Evolutionary conservation across 306 rosid species (phyloP), one percentile per base, ranked within the genome.

Genomic region (Glycyrrhiza uralensis): DNA sequence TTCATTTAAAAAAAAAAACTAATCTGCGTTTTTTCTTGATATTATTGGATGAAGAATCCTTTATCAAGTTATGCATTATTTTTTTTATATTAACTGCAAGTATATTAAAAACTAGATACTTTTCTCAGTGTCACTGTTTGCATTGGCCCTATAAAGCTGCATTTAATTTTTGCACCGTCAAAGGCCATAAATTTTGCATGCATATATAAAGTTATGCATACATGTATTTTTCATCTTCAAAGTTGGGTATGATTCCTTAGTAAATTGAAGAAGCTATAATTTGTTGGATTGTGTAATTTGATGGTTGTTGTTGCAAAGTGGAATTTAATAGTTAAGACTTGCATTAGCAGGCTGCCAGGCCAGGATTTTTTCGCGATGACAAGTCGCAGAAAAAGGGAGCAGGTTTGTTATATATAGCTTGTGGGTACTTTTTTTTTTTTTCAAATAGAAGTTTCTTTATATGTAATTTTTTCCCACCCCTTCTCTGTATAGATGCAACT

Each of bases 361-460:
- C 97, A 8, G 96, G 91, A 51, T 91, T 87, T 75, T 89, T 85
- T 66, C 88, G 81, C 0, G 96, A 91, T 55, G 99, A 95, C 41
- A 87, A 85, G 46, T 61, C 89, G 60, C 96, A 84, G 72, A 89
- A 89, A 82, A 94, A 84, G 72, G 83, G 87, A 33, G 56, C 83
- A 78, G 96, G 95, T 94, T 46, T 71, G 84, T 72, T 49, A 35
- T 49, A 24, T 58, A 10, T 80, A 52, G 47, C 11, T 32, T 19
- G 2, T 76, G 32, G n/a, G n/a, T n/a, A n/a, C n/a, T n/a, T n/a
- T n/a, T 51, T 1, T 52, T 23, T 52, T 46, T 52, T 66, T 30
- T 39, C 20, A 26, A 58, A 57, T 41, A 44, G 33, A 41, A 69
- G 8, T 28, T 69, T 59, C 61, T 41, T 66, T 47, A 24, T 61